Conservation (phyloP, 1,284 basidiomycete genomes). For the Leccinum pachyderme region DNA sequence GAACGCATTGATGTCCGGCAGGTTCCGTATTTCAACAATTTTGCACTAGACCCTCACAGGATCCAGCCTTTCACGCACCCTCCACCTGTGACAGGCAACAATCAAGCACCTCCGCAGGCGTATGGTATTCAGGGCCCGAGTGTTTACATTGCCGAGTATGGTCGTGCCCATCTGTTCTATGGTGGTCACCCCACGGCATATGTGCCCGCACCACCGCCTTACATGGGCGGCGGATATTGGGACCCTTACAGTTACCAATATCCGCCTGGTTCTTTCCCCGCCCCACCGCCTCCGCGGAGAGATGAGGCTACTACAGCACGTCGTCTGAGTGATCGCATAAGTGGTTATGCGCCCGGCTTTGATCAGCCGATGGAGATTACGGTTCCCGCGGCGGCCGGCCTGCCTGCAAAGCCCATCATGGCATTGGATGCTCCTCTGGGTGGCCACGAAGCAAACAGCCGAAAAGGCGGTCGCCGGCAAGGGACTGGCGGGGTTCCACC, state of each 20-base stretch:
- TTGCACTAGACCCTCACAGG: conserved; percentile 88
- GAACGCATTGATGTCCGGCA: conserved; percentile 37
- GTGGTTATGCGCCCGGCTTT: conserved; percentile 59
- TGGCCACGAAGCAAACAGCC: conserved; percentile 33
- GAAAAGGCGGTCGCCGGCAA: conserved; percentile 39
- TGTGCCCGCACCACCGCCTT: conserved; percentile 44
- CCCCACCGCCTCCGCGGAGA: conserved; percentile 45
- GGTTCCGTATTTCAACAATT: conserved; percentile 90
- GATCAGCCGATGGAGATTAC: conserved; percentile 46
- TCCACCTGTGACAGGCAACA: conserved; percentile 59
- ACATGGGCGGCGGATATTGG: conserved; percentile 51
- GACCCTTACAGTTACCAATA: conserved; percentile 50
- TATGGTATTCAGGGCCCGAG: conserved; percentile 68
- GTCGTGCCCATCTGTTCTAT: conserved; percentile 44
- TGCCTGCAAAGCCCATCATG: conserved; percentile 73
- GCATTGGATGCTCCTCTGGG: conserved; percentile 56
- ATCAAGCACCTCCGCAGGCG: conserved; percentile 73
- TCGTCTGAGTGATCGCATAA: conserved; percentile 73
- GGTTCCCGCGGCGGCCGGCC: conserved; percentile 62
- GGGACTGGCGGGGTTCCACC: conserved; percentile 45
- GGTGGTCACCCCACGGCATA: conserved; percentile 41
- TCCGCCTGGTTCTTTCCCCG: conserved; percentile 33
- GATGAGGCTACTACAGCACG: conserved; percentile 56
- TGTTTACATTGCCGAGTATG: conserved; percentile 47
- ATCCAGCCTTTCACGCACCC: conserved; percentile 84